Conservation (phyloP, 2,329 filamentous ascomycete genomes). For the Purpureocillium lavendulum region DNA sequence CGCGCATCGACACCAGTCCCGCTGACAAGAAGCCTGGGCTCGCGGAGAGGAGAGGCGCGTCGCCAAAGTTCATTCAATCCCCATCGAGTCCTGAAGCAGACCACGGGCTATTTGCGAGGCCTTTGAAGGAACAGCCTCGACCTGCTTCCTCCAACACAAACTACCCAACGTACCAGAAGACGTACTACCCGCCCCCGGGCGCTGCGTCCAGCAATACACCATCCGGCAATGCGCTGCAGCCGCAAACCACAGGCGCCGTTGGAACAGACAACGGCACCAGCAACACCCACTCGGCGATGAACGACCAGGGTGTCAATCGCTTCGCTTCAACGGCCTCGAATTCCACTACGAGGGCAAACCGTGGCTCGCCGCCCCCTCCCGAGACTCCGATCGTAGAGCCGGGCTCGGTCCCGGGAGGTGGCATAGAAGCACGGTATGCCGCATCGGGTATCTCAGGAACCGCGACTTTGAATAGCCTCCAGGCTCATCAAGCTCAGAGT, state of each 20-base stretch:
- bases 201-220: constrained; percentile 20
- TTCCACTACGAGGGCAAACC: constrained; percentile 83
- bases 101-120: constrained; percentile 71
- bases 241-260: constrained; percentile 2
- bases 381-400: constrained; percentile 81
- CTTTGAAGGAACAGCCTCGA: constrained; percentile 34
- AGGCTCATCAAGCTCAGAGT: constrained; percentile 53
- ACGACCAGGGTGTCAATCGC: constrained; percentile 47
- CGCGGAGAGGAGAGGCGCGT: constrained; percentile 75
- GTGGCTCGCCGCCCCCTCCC: constrained; percentile 89
- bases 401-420: constrained; percentile 60
- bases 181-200: constrained; percentile 53
- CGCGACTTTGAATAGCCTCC: constrained; percentile 69
- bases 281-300: constrained; percentile 19
- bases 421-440: constrained; percentile 86
- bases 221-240: constrained; percentile 20
- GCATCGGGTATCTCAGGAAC: constrained; percentile 84
- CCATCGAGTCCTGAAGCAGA: constrained; percentile 71
- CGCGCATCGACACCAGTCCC: constrained; percentile 47
- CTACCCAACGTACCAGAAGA: constrained; percentile 44
- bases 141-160: constrained; percentile 31
- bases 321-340: constrained; percentile 80
- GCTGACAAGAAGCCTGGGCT: constrained; percentile 55
- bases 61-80: constrained; percentile 73
- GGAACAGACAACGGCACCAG: neutral